Base-by-base conservation (phyloP, 345 rosid species). In the Lumnitzera racemosa region DNA sequence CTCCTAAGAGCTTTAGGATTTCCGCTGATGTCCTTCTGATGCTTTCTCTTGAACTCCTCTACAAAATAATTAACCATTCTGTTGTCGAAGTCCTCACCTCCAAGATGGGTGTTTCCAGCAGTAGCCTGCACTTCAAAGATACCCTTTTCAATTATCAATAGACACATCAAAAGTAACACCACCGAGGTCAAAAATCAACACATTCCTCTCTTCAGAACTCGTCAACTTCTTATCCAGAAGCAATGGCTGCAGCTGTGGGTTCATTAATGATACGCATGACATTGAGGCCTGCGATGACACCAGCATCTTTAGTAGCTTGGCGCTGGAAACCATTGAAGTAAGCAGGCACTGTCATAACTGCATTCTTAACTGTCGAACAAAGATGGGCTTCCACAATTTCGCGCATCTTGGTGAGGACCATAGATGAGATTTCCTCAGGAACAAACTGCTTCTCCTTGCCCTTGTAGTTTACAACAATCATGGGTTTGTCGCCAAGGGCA, bases 1-100 rank as follows among this genome's bases (percentile, higher is more conserved):
- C 81, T 66, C 63, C 81, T 71, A 15, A 81, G 75, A 57, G 86
- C 73, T 65, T 80, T 73, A 0, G 76, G 77, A 46, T 63, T 70
- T 15, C 75, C 77, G 12, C 53, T 57, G 25, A 77, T 77, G 47
- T 77, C 72, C 62, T 71, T 75, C 68, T 78, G 76, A 60, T 81
- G 61, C 62, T 75, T 75, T 63, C 80, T 64, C 64, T 75, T 78
- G 43, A 75, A 75, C 20, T 75, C 81, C 60, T 76, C 81, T 23
- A 74, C 79, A 23, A 81, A 76, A 55, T 81, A 81, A 61, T 71
- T 74, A 59, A 78, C 81, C 81, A 76, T 71, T 17, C 78, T 58
- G 55, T 66, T 58, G 47, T 69, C 71, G 27, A 74, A 69, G 49
- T 74, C 70, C 58, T 66, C 78, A 24, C 71, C 74, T 14, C 78